Percentiles rank a stretch among this genome's conserved stretches.
Evolutionary conservation across 2,329 filamentous ascomycete genomes (phyloP).

Genomic region (Piedraia hortae): DNA sequence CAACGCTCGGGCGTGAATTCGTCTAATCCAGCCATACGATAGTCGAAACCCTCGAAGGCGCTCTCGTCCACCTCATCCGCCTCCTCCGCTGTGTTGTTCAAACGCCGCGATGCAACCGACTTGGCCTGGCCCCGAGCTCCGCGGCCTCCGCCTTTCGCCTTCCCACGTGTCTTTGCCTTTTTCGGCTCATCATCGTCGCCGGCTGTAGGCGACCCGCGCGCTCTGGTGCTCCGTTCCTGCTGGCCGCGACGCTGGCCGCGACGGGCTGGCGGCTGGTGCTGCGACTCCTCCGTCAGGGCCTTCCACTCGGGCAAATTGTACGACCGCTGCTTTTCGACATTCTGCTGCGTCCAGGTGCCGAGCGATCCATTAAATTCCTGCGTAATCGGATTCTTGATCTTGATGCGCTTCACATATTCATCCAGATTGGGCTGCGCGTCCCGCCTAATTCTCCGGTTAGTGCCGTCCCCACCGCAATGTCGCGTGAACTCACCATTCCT

Average conservation of each 20-base stretch:
- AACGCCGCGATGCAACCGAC: conserved; percentile 62
- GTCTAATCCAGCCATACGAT: conserved; percentile 53
- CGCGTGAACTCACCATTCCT: conserved; percentile 48
- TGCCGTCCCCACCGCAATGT: background rate
- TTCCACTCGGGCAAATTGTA: conserved; percentile 97
- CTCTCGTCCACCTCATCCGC: conserved; percentile 65
- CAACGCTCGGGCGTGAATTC: conserved; percentile 80
- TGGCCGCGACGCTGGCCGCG: conserved; percentile 52
- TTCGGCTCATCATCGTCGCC: conserved; percentile 18
- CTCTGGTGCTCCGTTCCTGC: conserved; percentile 20
- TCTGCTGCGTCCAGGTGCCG: conserved; percentile 87
- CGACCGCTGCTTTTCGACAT: conserved; percentile 81
- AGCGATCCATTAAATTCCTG: conserved; percentile 94
- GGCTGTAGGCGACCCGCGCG: conserved; percentile 10
- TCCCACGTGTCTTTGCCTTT: conserved; percentile 14
- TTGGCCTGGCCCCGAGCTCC: conserved; percentile 32
- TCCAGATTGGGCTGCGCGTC: conserved; percentile 50
- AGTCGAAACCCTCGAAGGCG: conserved; percentile 75
- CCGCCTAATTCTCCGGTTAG: conserved; percentile 18
- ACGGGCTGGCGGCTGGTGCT: conserved; percentile 79
- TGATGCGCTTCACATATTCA: conserved; percentile 69
- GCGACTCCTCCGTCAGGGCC: conserved; percentile 71
- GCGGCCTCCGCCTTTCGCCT: conserved; percentile 13
- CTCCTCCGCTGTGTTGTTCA: conserved; percentile 56
- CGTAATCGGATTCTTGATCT: conserved; percentile 88